phyloP scores from a whole-genome alignment of 371 early-diverging fungal species.

The Mortierella polycephala region DNA sequence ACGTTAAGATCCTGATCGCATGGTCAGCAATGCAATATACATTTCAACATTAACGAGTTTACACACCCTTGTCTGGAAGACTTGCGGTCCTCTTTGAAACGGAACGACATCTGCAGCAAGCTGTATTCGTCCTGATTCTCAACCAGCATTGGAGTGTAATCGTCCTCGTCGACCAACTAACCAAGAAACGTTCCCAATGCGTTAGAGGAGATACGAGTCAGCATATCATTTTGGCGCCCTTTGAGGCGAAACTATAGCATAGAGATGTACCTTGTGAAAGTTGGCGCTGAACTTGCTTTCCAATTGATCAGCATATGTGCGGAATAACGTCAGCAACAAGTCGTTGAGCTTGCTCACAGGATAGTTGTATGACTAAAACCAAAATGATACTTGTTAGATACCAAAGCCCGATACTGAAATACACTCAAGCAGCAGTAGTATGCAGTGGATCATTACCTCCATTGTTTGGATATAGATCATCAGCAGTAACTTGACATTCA shows the following conservation, averaged over 20 bases:
- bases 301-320: slow-evolving; percentile 82
- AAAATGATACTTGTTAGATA: neutral
- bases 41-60: no score
- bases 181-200: neutral
- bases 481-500: slow-evolving; percentile 79
- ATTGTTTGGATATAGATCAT: slow-evolving; percentile 90
- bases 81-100: slow-evolving; percentile 57
- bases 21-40: no score
- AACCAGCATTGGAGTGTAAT: slow-evolving; percentile 86
- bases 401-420: neutral
- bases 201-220: no score
- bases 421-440: neutral
- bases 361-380: slow-evolving; percentile 73
- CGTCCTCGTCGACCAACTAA: slow-evolving; percentile 85
- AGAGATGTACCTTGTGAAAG: slow-evolving; percentile 69
- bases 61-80: slow-evolving; percentile 49
- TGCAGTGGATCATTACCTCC: slow-evolving; percentile 64
- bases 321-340: slow-evolving; percentile 81
- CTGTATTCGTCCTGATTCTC: slow-evolving; percentile 73
- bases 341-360: slow-evolving; percentile 75
- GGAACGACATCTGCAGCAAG: slow-evolving; percentile 55
- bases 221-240: no score
- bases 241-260: no score
- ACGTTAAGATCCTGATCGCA: neutral
- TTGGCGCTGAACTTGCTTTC: slow-evolving; percentile 76